Conservation (phyloP, 179 eudicot species). For the Dionaea muscipula region DNA sequence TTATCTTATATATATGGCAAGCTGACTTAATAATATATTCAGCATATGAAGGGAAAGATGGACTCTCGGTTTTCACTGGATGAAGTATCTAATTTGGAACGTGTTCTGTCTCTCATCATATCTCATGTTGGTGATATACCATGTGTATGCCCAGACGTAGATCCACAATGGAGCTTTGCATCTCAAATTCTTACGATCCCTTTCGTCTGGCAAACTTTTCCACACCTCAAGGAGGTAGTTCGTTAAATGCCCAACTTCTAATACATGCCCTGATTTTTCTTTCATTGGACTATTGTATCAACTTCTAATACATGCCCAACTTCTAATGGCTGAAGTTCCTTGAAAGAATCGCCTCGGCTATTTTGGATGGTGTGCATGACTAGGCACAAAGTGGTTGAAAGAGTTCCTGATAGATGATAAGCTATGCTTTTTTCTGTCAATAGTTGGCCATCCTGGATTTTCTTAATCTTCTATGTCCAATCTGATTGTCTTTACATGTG, state of each 20-base stretch:
- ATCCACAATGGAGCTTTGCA: constrained; percentile 52
- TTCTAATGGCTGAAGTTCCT: no score
- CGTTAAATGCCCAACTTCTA: background rate
- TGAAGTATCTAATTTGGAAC: constrained; percentile 52
- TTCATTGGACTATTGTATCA: background rate
- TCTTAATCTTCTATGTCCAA: no score
- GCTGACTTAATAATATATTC: background rate
- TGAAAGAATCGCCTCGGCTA: no score
- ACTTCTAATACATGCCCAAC: no score
- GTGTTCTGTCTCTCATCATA: constrained; percentile 37
- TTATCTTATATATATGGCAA: background rate
- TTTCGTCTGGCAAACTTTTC: constrained; percentile 66
- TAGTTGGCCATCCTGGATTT: no score
- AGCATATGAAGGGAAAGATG: constrained; percentile 34
- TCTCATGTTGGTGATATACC: constrained; percentile 63
- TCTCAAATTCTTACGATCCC: constrained; percentile 89
- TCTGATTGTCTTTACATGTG: no score
- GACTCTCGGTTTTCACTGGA: constrained; percentile 24
- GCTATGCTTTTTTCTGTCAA: no score
- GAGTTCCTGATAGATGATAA: no score
- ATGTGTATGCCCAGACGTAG: constrained; percentile 54
- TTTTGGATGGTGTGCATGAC: no score
- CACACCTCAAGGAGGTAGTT: constrained; percentile 62
- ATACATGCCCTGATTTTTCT: background rate
- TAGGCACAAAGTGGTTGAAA: no score